Conservation (phyloP, 257 asterid species). For the Nicotiana otophora region DNA sequence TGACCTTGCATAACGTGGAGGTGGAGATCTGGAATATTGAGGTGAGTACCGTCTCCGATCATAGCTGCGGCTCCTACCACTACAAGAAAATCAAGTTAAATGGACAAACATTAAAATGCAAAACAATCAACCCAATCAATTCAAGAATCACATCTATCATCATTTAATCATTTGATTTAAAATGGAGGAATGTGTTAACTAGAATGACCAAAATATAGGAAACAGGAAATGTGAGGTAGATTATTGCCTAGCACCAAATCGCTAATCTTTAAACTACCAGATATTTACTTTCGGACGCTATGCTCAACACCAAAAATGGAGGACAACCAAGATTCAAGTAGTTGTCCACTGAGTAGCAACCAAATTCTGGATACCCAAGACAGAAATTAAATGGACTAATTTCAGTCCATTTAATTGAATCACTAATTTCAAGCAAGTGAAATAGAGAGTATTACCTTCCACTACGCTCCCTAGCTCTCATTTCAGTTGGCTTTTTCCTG, state of each 20-base stretch:
- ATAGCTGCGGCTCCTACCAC: conserved; percentile 44
- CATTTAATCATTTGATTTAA: background rate
- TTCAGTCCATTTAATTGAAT: too few relatives aligned
- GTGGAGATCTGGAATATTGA: conserved; percentile 82
- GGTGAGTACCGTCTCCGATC: conserved; percentile 74
- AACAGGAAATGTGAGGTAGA: background rate
- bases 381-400: background rate
- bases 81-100: background rate
- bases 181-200: background rate
- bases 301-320: background rate
- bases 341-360: background rate
- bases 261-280: background rate
- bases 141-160: background rate
- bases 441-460: background rate
- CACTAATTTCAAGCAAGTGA: conserved; percentile 6
- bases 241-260: background rate
- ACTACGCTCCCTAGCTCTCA: conserved; percentile 64
- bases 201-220: background rate
- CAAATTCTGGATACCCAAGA: background rate
- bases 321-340: background rate
- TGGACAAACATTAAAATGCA: background rate
- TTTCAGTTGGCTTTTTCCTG: conserved; percentile 71
- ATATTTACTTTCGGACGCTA: background rate
- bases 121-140: background rate
- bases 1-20: conserved; percentile 57